These are phyloP conservation scores for Zalaria obscura DNA, from an alignment of 2,329 filamentous ascomycete genomes.

Conservation along the genomic window DNA sequence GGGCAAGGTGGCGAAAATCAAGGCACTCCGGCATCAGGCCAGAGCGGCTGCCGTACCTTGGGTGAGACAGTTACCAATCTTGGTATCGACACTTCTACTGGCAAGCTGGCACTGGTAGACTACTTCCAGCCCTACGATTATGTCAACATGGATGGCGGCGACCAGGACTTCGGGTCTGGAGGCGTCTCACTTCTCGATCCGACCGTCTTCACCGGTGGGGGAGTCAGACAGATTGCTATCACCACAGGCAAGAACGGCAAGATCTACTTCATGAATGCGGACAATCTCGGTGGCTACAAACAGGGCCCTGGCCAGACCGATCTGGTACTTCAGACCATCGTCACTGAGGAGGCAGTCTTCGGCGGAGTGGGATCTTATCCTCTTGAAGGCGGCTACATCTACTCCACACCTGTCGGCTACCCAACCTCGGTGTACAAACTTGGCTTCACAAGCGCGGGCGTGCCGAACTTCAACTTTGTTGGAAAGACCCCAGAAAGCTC, in stretches of 20 bases:
- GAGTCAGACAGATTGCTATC: slow-evolving; percentile 13
- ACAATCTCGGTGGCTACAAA: slow-evolving; percentile 14
- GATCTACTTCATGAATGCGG: slow-evolving; percentile 12
- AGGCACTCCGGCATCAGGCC: slow-evolving; percentile 14
- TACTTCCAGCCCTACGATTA: slow-evolving; percentile 44
- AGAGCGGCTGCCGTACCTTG: slow-evolving; percentile 11
- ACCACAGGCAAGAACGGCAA: slow-evolving; percentile 17
- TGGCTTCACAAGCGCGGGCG: slow-evolving; percentile 7
- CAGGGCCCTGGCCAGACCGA: slow-evolving; percentile 11
- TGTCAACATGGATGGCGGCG: slow-evolving; percentile 32
- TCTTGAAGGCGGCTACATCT: slow-evolving; percentile 16
- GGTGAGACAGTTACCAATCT: slow-evolving; percentile 12
- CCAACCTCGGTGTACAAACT: slow-evolving; percentile 17
- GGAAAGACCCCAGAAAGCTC: slow-evolving; percentile 14
- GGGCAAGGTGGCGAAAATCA: slow-evolving; percentile 14
- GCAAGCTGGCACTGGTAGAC: slow-evolving; percentile 33
- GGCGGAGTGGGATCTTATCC: slow-evolving; percentile 13
- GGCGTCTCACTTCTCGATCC: slow-evolving; percentile 7
- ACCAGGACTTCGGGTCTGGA: slow-evolving; percentile 31
- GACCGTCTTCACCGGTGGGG: slow-evolving; percentile 9
- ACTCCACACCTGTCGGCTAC: slow-evolving; percentile 15
- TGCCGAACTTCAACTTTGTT: slow-evolving; percentile 16
- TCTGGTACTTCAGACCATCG: slow-evolving; percentile 12
- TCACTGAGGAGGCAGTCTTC: slow-evolving; percentile 10
- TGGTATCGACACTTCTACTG: slow-evolving; percentile 16